Evolutionary conservation across 306 rosid genomes (phyloP).

Genomic region (Acacia acuminata): DNA sequence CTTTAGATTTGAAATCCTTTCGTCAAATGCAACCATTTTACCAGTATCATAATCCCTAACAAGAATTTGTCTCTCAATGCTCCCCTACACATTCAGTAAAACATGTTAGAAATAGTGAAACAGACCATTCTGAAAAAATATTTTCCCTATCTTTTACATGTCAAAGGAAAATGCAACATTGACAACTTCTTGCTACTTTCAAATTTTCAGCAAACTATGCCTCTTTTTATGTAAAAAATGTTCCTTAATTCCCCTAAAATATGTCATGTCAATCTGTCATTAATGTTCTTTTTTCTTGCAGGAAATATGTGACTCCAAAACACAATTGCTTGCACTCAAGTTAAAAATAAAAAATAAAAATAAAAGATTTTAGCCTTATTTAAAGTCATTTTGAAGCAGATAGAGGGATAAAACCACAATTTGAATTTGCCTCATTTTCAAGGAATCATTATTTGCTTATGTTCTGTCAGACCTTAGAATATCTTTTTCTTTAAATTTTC

Average conservation of each 20-base stretch:
- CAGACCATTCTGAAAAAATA: not conserved
- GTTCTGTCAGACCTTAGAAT: not conserved
- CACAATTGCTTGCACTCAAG: not conserved
- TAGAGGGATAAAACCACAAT: not conserved
- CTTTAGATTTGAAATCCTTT: slow-evolving; percentile 70
- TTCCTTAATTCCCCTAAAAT: not conserved
- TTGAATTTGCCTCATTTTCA: not conserved
- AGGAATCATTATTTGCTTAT: not conserved
- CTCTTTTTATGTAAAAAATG: not conserved
- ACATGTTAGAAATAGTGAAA: slow-evolving; percentile 7
- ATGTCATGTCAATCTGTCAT: not conserved
- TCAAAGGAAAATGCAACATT: not conserved
- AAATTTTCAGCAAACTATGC: not conserved
- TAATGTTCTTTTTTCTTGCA: not conserved
- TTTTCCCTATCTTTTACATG: not conserved
- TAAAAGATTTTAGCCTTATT: not conserved
- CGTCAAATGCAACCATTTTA: slow-evolving; percentile 76
- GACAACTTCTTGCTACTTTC: not conserved
- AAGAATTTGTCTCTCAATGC: slow-evolving; percentile 85
- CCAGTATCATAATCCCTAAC: slow-evolving; percentile 74
- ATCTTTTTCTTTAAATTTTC: not conserved
- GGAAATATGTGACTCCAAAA: not conserved
- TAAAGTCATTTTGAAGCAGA: not conserved
- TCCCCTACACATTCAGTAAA: slow-evolving; percentile 56
- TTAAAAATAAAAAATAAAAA: not conserved